Conservation (phyloP, 2,329 filamentous ascomycete species). For the Penicillium vulpinum region DNA sequence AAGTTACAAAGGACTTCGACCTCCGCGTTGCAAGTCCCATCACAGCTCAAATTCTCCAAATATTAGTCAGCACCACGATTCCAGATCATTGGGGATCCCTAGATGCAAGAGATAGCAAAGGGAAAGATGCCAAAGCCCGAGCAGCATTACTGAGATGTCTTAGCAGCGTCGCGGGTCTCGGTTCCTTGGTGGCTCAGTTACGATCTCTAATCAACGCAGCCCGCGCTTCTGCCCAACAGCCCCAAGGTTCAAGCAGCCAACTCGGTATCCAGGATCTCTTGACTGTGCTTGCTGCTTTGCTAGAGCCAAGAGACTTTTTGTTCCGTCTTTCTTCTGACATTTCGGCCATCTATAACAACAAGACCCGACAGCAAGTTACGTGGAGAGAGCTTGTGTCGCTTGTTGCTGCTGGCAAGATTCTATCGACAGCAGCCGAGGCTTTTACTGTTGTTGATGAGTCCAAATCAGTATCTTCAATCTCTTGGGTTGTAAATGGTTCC, state of each 20-base stretch:
- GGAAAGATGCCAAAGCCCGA: constrained; percentile 16
- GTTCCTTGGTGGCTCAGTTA: constrained; percentile 71
- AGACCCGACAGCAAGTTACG: constrained; percentile 52
- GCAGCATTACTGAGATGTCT: constrained; percentile 63
- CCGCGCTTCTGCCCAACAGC: constrained; percentile 26
- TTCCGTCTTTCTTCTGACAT: constrained; percentile 50
- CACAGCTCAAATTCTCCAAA: constrained; percentile 72
- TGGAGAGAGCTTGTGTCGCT: constrained; percentile 66
- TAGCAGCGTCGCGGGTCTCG: constrained; percentile 72
- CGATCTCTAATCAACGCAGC: constrained; percentile 54
- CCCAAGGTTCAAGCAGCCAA: constrained; percentile 36
- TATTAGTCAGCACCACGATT: constrained; percentile 70
- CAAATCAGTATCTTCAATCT: constrained; percentile 24
- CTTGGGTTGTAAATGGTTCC: constrained; percentile 66
- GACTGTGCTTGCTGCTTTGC: constrained; percentile 38
- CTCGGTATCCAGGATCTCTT: constrained; percentile 38
- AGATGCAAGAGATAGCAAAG: constrained; percentile 28
- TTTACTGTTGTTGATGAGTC: constrained; percentile 40
- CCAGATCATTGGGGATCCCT: constrained; percentile 79
- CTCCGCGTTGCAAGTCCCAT: constrained; percentile 65
- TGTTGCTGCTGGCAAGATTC: constrained; percentile 60
- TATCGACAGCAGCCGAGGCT: constrained; percentile 59
- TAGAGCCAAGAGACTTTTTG: constrained; percentile 49
- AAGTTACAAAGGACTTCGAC: constrained; percentile 47
- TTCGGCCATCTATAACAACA: constrained; percentile 38